Conservation (phyloP, 2,329 filamentous ascomycete genomes). For the Chrysoporthe cubensis region DNA sequence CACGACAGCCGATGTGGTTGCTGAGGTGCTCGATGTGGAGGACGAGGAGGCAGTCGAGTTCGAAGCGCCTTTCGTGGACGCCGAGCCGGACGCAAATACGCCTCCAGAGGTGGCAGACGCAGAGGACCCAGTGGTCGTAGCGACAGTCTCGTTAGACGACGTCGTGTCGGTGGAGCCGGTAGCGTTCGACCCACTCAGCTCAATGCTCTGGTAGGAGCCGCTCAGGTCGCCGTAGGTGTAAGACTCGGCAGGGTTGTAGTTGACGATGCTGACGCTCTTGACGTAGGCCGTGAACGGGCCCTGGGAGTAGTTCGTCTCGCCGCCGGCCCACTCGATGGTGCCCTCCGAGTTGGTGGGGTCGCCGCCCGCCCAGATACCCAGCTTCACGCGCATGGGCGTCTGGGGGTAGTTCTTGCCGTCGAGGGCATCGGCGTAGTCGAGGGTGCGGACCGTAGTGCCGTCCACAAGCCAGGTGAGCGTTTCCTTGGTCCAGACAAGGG, state of each 20-base stretch:
- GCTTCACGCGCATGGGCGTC: constrained; percentile 72
- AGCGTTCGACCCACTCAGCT: constrained; percentile 34
- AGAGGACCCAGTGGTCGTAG: neutral
- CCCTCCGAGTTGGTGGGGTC: constrained; percentile 63
- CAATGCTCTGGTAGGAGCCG: constrained; percentile 49
- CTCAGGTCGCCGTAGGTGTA: constrained; percentile 48
- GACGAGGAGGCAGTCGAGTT: neutral
- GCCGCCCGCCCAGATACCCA: constrained; percentile 70
- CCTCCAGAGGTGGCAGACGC: neutral
- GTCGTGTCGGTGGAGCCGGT: constrained; percentile 17
- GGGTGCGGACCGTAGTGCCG: constrained; percentile 61
- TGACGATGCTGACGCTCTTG: constrained; percentile 48
- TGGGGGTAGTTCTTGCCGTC: constrained; percentile 67
- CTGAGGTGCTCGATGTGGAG: neutral
- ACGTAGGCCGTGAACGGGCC: constrained; percentile 50
- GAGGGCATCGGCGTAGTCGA: constrained; percentile 62
- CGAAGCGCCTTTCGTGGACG: neutral
- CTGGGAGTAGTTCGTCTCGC: constrained; percentile 50
- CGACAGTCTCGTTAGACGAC: constrained; percentile 11
- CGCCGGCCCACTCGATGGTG: constrained; percentile 73
- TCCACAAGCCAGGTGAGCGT: constrained; percentile 69
- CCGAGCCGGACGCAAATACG: neutral
- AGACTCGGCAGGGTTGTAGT: constrained; percentile 45
- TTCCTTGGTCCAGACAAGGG: constrained; percentile 69
- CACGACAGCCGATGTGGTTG: neutral